Evolutionary conservation across 306 rosid genomes (phyloP).

Genomic region (Abrus precatorius): DNA sequence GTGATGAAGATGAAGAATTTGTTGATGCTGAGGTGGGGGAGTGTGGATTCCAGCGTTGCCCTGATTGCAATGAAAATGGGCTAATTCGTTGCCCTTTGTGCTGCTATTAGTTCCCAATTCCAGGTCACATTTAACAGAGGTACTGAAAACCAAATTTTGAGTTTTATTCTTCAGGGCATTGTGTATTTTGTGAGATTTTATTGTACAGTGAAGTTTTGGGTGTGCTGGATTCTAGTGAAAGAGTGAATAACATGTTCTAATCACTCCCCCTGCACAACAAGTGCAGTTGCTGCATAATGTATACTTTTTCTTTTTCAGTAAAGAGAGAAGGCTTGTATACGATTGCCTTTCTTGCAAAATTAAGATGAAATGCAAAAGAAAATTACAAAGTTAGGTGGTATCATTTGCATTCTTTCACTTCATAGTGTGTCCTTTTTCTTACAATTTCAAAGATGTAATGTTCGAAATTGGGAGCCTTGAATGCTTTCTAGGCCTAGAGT

Average conservation of each 20-base stretch:
- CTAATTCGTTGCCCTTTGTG: slow-evolving; percentile 81
- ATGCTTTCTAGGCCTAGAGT: neutral
- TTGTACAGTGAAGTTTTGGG: slow-evolving; percentile 68
- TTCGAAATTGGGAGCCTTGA: slow-evolving; percentile 21
- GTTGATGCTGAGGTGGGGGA: slow-evolving; percentile 53
- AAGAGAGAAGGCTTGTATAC: slow-evolving; percentile 53
- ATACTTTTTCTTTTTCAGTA: slow-evolving; percentile 41
- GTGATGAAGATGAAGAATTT: slow-evolving; percentile 40
- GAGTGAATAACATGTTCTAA: slow-evolving; percentile 55
- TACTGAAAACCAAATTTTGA: slow-evolving; percentile 48
- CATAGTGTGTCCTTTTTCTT: neutral
- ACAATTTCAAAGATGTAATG: neutral
- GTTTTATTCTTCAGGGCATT: slow-evolving; percentile 33
- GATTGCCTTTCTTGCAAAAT: slow-evolving; percentile 46
- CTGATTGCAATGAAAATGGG: slow-evolving; percentile 94
- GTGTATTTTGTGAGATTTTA: slow-evolving; percentile 52
- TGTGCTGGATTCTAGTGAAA: slow-evolving; percentile 41
- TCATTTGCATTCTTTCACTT: slow-evolving; percentile 35
- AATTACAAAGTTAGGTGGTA: slow-evolving; percentile 29
- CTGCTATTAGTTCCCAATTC: slow-evolving; percentile 53
- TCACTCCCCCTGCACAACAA: slow-evolving; percentile 47
- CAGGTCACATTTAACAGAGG: slow-evolving; percentile 50
- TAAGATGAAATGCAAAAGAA: slow-evolving; percentile 40
- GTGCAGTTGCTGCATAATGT: slow-evolving; percentile 50
- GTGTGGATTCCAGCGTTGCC: slow-evolving; percentile 86